Base-by-base conservation (phyloP, 164 flowering plant species). In the Sextonia rubra region DNA sequence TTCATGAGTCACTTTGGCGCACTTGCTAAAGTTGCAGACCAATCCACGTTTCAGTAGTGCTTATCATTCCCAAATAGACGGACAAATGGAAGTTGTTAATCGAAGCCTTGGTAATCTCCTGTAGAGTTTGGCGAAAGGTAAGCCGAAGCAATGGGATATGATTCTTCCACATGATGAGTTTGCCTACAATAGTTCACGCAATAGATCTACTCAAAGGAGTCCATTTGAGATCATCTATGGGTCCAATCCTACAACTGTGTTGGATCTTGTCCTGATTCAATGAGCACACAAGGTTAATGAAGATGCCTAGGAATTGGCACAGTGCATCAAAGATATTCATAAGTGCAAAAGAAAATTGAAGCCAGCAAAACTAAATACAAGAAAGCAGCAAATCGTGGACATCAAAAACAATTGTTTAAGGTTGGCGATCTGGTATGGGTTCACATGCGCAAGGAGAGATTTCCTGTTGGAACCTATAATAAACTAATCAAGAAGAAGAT, bases 181-280 rank as follows among this genome's bases (percentile, higher is more conserved):
- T 11, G 27, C 66, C 25, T 64, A 23, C 37, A 64, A 64, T 4
- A 26, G 37, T 30, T 25, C 29, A 4, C 20, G 3, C 29, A 64
- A 64, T 7, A 64, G 1, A 15, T 64, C 37, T 25, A 64, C 6
- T 2, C 12, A 29, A 24, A 64, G 22, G 37, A 25, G 15, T 25
- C 66, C 66, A 20, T 64, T 64, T 64, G 66, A 64, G 66, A 29
- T 64, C 25, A 7, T 64, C 25, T 64, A 64, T 26, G 66, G 37
- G 12, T 17, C 29, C 18, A 12, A 64, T 25, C 66, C 66, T 7
- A 12, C 30, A 2, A 64, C 8, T 25, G 66, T 64, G 4, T 64
- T 64, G 17, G 17, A 64, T 25, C 66, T 64, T 64, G 37, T 64
- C 4, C 20, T 30, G 3, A 25, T 64, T 20, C 27, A 25, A 9